Evolutionary conservation across 78 protist species (phyloP).

Genomic region (Trichosphaerium sp.): DNA sequence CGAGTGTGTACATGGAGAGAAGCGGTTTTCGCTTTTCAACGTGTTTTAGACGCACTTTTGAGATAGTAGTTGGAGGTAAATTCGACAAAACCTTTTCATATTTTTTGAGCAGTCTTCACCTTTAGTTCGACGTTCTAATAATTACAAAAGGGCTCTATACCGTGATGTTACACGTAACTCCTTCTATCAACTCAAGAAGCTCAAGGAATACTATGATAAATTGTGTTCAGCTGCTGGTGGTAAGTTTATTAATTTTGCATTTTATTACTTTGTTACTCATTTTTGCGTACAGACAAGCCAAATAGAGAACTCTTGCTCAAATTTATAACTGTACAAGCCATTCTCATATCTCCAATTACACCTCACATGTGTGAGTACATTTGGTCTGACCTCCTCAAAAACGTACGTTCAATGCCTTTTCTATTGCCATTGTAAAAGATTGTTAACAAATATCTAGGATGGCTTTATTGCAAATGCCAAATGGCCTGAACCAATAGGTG

Average conservation of each 20-base stretch:
- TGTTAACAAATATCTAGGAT: too few relatives aligned
- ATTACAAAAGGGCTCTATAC: not conserved
- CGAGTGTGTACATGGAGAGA: too few relatives aligned
- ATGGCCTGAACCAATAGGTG: slow-evolving; percentile 21
- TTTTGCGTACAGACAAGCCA: not conserved
- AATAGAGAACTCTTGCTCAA: slow-evolving; percentile 48
- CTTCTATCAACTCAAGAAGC: not conserved
- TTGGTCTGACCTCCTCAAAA: slow-evolving; percentile 69
- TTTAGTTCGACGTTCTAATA: not conserved
- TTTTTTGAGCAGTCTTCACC: not conserved
- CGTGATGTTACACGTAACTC: not conserved
- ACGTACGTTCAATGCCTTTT: slow-evolving; percentile 46
- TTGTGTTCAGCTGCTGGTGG: not conserved
- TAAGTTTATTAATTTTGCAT: not conserved
- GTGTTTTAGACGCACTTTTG: too few relatives aligned
- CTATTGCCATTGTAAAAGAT: too few relatives aligned
- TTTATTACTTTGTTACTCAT: too few relatives aligned
- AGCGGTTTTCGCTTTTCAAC: too few relatives aligned
- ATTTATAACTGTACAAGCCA: slow-evolving; percentile 65
- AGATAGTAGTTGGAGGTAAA: too few relatives aligned
- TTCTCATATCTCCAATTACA: slow-evolving; percentile 84
- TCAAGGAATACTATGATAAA: not conserved
- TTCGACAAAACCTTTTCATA: not conserved
- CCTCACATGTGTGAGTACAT: slow-evolving; percentile 93
- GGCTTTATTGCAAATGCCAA: too few relatives aligned